These are phyloP conservation scores for Beta corolliflora DNA, from an alignment of 179 eudicot species.

Conservation along the genomic window DNA sequence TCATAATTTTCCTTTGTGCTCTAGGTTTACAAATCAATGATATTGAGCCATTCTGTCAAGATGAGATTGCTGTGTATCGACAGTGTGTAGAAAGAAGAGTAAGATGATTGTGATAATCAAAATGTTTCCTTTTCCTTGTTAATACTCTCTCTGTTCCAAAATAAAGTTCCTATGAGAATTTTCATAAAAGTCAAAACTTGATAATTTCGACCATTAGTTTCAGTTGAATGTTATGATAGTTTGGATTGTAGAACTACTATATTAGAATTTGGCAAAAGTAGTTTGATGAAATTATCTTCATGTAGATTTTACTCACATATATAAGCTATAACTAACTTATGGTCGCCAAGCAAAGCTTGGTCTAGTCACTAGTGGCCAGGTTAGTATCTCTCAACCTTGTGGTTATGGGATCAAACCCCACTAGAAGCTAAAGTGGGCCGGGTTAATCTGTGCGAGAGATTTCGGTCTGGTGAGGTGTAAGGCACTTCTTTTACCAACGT, in stretches of 20 bases:
- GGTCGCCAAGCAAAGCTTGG: no score
- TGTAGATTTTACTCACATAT: not conserved
- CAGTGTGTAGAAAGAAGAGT: slow-evolving; percentile 91
- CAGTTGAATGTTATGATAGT: not conserved
- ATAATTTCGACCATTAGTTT: not conserved
- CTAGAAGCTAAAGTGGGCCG: no score
- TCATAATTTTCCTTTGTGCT: slow-evolving; percentile 17
- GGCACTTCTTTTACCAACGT: no score
- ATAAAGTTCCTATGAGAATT: not conserved
- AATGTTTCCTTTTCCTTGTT: not conserved
- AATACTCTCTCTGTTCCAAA: not conserved
- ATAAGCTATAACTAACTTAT: no score
- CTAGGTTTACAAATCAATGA: slow-evolving; percentile 86
- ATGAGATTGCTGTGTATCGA: slow-evolving; percentile 80
- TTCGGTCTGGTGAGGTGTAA: no score
- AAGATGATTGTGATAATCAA: slow-evolving; percentile 36
- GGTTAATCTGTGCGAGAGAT: no score
- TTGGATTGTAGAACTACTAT: not conserved
- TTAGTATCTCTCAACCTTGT: no score
- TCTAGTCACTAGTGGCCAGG: no score
- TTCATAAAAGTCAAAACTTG: not conserved
- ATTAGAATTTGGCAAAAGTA: not conserved
- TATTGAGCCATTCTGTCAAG: slow-evolving; percentile 95
- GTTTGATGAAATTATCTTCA: not conserved
- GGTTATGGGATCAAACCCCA: no score